Base-by-base conservation (phyloP, 2,329 filamentous ascomycete genomes). In the Ophioceras dolichostomum region DNA sequence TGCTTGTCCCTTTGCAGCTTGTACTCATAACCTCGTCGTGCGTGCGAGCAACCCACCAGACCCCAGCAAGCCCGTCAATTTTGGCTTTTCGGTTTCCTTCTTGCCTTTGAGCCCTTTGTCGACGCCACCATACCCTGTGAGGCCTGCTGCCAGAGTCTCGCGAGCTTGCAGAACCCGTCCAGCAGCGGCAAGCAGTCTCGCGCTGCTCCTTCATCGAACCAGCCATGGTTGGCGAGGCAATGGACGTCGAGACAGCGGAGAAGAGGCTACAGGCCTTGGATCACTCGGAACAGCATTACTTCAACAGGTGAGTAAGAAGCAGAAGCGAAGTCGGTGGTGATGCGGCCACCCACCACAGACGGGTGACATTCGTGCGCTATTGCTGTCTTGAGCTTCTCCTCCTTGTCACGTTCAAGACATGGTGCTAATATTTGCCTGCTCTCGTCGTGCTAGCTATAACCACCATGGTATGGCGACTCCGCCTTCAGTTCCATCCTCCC, bases 211-310 rank as follows among this genome's bases (percentile, higher is more conserved):
- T n/a, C n/a, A n/a, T n/a, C n/a, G n/a, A 33, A 20, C 37, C 37
- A 13, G 46, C 39, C 28, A 70, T 71, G 67, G 39, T 50, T 38
- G 59, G 55, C 49, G 60, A 63, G 48, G 62, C 65, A 43, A 75
- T 73, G 69, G 73, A 76, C 32, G 63, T 76, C 41, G 72, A 74
- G 54, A 57, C 63, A 47, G 73, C 73, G 34, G 74, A 79, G 64
- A 58, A 70, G 56, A 66, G 68, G 61, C 70, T 83, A 61, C 77
- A 79, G 57, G 60, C 66, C 50, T 79, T 94, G 73, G 82, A 84
- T 58, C 88, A 94, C 67, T 91, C 88, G 46, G 91, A 98, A 71
- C 87, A 93, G 62, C 91, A 96, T 64, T 98, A 96, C 71, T 96
- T 96, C 70, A 96, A 95, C 68, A 94, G 87, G 88, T 93, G 65